Evolutionary conservation across 768 basidiomycete genomes (phyloP).

Genomic region (Psilocybe subaeruginosa): DNA sequence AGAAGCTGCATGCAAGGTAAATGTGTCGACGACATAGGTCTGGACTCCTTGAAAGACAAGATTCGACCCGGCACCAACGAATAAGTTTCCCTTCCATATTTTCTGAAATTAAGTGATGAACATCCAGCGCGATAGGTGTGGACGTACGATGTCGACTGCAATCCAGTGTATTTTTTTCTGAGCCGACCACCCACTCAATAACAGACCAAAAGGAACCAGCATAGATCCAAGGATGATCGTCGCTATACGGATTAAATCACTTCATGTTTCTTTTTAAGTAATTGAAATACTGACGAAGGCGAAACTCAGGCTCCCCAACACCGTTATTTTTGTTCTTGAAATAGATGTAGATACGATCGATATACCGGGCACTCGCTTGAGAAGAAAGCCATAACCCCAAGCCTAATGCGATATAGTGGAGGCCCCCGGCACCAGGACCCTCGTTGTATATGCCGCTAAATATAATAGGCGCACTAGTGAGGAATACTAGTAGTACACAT

Average conservation of each 20-base stretch:
- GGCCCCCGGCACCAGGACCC: conserved; percentile 57
- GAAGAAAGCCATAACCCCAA: conserved; percentile 58
- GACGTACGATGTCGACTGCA: conserved; percentile 62
- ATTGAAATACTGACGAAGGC: conserved; percentile 40
- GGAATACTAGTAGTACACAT: conserved; percentile 48
- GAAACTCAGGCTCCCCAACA: conserved; percentile 53
- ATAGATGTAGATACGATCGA: conserved; percentile 59
- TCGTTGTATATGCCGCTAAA: conserved; percentile 59
- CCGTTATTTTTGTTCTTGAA: conserved; percentile 51
- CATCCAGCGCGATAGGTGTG: not conserved
- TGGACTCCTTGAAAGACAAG: conserved; percentile 64
- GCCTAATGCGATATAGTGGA: conserved; percentile 76
- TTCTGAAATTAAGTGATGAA: conserved; percentile 1
- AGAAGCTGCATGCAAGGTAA: conserved; percentile 69
- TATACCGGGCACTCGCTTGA: conserved; percentile 53
- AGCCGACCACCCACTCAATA: conserved; percentile 75
- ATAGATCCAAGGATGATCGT: conserved; percentile 62
- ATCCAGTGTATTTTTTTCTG: conserved; percentile 68
- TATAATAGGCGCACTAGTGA: conserved; percentile 66
- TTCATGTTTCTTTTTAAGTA: too few relatives aligned
- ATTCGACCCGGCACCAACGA: conserved; percentile 61
- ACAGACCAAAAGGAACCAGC: conserved; percentile 64
- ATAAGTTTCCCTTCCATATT: conserved; percentile 50
- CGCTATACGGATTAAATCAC: conserved; percentile 35
- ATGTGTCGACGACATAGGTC: conserved; percentile 69